Evolutionary conservation across 176 grass and related monocot species (phyloP), one percentile per base, ranked within the genome.

Genomic region (Paspalum notatum): DNA sequence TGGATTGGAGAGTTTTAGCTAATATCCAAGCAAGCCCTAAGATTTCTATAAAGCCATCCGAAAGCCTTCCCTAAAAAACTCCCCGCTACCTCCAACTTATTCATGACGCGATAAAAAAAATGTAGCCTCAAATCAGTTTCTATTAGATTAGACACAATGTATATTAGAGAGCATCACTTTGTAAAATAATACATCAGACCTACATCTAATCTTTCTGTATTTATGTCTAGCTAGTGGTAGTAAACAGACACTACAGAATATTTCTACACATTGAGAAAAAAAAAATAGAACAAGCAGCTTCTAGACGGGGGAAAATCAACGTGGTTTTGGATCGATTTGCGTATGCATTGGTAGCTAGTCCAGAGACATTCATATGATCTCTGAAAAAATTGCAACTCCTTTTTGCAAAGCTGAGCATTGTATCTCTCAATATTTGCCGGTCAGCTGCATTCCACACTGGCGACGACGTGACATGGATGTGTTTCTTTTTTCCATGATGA

Each of bases 391-490:
- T 42, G 32, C 57, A 43, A 8, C 20, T 50, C 60, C 1, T 44
- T 40, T 40, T 18, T 12, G 4, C 5, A 17, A 45, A 22, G 18
- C 21, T n/a, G 32, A 57, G 3, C 32, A 14, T 55, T 62, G 60
- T 1, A 22, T 5, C 18, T 32, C n/a, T 32, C 32, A 32, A 32
- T 32, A 32, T 32, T 32, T 45, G 46, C 20, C 22, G 22, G 44
- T 85, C 73, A 71, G 12, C 46, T 71, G 22, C 43, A 78, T 8
- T 24, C 49, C 46, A 85, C 16, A 75, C 39, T 53, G 9, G n/a
- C 20, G 11, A 47, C 20, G 11, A 47, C 42, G 43, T 3, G 16
- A 67, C 39, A 22, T 18, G 37, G 9, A 32, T 27, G 52, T 25
- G 14, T 16, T 1, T 40, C 4, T 22, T 24, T 25, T 48, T 25